phyloP scores from a whole-genome alignment of 2,329 filamentous ascomycete species.

The Blastomyces gilchristii region DNA sequence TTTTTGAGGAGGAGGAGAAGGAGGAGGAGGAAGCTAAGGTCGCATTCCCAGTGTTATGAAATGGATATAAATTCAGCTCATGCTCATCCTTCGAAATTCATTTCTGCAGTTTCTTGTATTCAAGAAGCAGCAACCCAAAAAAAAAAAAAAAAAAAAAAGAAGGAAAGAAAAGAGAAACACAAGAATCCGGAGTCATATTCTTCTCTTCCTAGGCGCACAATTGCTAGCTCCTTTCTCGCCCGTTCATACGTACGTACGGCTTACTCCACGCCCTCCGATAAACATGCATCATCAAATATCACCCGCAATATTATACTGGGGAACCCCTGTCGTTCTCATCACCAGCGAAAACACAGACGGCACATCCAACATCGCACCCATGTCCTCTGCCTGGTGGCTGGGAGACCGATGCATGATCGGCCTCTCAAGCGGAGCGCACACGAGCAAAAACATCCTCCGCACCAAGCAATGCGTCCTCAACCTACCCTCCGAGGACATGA shows the following conservation, averaged over 20 bases:
- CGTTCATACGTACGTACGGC: no score
- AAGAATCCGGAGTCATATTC: background rate
- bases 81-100: background rate
- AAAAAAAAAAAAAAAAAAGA: no score
- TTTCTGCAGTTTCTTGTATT: no score
- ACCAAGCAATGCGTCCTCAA: slow-evolving; percentile 38
- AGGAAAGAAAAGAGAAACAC: no score
- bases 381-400: slow-evolving; percentile 3
- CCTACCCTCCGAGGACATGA: slow-evolving; percentile 30
- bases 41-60: background rate
- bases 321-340: slow-evolving; percentile 3
- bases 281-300: slow-evolving; percentile 4
- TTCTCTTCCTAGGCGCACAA: background rate
- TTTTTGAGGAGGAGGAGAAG: background rate
- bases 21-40: background rate
- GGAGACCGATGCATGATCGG: slow-evolving; percentile 6
- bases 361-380: slow-evolving; percentile 3
- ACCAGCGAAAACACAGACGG: slow-evolving; percentile 6
- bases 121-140: no score
- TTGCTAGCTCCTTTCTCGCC: background rate
- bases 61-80: background rate
- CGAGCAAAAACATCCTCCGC: slow-evolving; percentile 43
- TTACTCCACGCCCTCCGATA: background rate
- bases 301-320: slow-evolving; percentile 4
- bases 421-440: background rate